Base-by-base conservation (phyloP, 805 yeast genomes). In the Nakazawaea anatomiae region DNA sequence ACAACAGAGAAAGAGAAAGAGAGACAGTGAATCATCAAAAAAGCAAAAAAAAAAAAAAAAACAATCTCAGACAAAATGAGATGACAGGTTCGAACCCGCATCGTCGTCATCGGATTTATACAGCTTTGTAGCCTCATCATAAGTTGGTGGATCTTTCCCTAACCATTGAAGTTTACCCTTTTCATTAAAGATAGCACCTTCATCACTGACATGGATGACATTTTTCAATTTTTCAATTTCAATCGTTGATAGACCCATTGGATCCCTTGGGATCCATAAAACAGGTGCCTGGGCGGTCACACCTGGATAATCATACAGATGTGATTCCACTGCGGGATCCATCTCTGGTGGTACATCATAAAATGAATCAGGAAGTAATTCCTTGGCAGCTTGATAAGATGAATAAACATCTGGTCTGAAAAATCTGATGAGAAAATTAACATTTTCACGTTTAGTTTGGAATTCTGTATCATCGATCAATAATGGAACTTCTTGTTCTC, bases 261-360 rank as follows among this genome's bases (percentile, higher is more conserved):
- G 85, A 65, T 92, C 99, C 52, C 73, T 72, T n/a, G 97, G 95
- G 60, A 92, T 80, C 99, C 99, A 92, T 25, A 92, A 69, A n/a
- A 74, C 72, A 1, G 96, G 96, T 58, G 87, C 77, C 43, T 73
- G 65, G 0, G 85, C 85, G 30, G 80, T 70, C 14, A 85, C 82
- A 6, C 85, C 87, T 2, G 97, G 97, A 61, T 76, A 78, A 60
- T 82, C 80, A 67, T 85, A 92, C 0, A 96, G 94, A 55, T 78
- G 81, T 46, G 77, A 73, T 52, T 80, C 82, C 25, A 63, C 70
- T 12, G 66, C 74, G 4, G 67, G 72, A 2, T 71, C 66, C 30
- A 58, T 57, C 29, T 70, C 74, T n/a, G 75, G 72, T 25, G 77
- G 78, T 38, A 69, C 71, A 9, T 71, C 68, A 52, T 75, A 77